A percentile compares a stretch with the other conserved stretches of the same genome.
These are phyloP conservation scores for Mycena sp. DNA, from an alignment of 1,284 basidiomycete species.

Conservation along the genomic window DNA sequence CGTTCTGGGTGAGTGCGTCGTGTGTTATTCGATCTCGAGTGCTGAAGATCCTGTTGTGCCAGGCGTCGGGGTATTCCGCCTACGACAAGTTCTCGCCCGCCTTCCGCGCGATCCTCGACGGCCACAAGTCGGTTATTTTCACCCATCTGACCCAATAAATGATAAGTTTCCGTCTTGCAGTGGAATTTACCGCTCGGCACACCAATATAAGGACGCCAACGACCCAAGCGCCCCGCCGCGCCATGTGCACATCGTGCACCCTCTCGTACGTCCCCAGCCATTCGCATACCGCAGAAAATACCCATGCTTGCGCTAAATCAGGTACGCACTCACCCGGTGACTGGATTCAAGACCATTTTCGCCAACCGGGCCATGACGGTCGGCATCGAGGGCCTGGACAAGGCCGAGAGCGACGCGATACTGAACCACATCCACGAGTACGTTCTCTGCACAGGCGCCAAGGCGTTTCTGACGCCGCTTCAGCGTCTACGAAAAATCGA, in stretches of 20 bases:
- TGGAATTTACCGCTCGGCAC: conserved; percentile 29
- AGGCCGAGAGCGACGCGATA: conserved; percentile 29
- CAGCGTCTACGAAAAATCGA: conserved; percentile 31
- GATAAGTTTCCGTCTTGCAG: not conserved
- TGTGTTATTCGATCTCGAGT: not conserved
- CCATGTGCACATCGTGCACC: conserved; percentile 27
- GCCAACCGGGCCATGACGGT: conserved; percentile 56
- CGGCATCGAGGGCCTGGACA: conserved; percentile 24
- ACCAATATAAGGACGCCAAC: conserved; percentile 28
- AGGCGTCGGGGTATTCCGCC: conserved; percentile 28
- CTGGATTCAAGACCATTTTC: conserved; percentile 73
- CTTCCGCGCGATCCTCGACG: conserved; percentile 65
- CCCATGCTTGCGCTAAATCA: conserved; percentile 47
- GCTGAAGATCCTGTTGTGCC: not conserved
- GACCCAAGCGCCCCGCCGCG: conserved; percentile 26
- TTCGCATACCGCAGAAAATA: not conserved
- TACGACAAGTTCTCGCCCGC: conserved; percentile 50
- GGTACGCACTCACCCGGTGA: conserved; percentile 65
- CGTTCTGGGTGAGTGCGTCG: conserved; percentile 56
- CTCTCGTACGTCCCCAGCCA: conserved; percentile 1
- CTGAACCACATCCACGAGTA: conserved; percentile 31
- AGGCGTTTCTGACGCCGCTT: not conserved
- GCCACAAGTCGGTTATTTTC: conserved; percentile 45
- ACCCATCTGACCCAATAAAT: not conserved
- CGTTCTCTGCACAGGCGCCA: not conserved